These are phyloP conservation scores for Candida rishiriensis DNA, from an alignment of 805 yeast species.

Conservation along the genomic window DNA sequence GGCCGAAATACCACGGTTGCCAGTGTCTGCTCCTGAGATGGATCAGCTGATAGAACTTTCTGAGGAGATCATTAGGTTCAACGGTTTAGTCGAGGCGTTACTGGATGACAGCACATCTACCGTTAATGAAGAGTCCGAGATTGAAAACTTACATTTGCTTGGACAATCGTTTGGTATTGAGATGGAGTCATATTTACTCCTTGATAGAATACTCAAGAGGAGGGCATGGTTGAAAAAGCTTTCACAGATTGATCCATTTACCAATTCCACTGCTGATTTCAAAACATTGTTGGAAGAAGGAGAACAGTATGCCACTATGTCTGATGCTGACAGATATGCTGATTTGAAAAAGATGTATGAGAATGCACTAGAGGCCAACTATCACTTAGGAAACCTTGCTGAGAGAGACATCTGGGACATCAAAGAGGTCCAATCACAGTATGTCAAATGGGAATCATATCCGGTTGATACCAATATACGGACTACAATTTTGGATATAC, in stretches of 20 bases:
- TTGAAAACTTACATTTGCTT: conserved; percentile 47
- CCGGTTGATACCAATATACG: conserved; percentile 13
- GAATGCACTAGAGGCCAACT: conserved; percentile 13
- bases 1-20: conserved; percentile 43
- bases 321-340: conserved; percentile 12
- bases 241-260: conserved; percentile 21
- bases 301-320: conserved; percentile 8
- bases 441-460: conserved; percentile 9
- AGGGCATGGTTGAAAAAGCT: conserved; percentile 35
- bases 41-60: conserved; percentile 53
- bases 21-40: conserved; percentile 53
- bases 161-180: conserved; percentile 60
- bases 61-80: conserved; percentile 48
- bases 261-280: conserved; percentile 16
- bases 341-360: conserved; percentile 10
- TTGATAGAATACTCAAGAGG: conserved; percentile 36
- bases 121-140: conserved; percentile 34
- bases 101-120: conserved; percentile 17
- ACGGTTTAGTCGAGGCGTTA: conserved; percentile 39
- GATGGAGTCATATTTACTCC: conserved; percentile 41
- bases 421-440: conserved; percentile 6
- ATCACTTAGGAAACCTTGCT: conserved; percentile 3
- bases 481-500: conserved; percentile 57
- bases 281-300: conserved; percentile 23
- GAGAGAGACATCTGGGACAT: conserved; percentile 1